A percentile compares a stretch with the other conserved stretches of the same genome.
These are phyloP conservation scores for Dactylellina parvicollis DNA, from an alignment of 2,329 filamentous ascomycete species.

Conservation along the genomic window DNA sequence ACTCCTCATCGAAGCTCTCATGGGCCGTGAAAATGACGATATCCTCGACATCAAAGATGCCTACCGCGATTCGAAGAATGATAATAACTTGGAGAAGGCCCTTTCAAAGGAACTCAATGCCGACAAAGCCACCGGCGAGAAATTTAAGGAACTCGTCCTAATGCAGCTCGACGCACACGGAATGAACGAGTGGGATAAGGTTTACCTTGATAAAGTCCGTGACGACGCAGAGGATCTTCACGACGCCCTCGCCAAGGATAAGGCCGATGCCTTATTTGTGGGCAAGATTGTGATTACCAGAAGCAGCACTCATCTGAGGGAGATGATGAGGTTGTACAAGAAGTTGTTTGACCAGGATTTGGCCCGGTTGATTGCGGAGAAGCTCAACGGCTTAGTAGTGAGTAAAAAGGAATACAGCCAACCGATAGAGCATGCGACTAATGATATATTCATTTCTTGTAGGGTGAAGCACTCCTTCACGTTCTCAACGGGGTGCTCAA, in stretches of 20 bases:
- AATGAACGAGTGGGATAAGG: conserved; percentile 76
- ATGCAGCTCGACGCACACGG: conserved; percentile 77
- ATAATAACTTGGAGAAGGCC: conserved; percentile 80
- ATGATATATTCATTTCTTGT: conserved; percentile 17
- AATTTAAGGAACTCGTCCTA: conserved; percentile 85
- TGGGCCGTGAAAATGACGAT: conserved; percentile 89
- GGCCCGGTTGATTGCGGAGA: conserved; percentile 83
- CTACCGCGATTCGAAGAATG: conserved; percentile 92
- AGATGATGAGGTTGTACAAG: conserved; percentile 82
- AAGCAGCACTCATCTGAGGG: conserved; percentile 81
- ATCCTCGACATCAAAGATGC: conserved; percentile 84
- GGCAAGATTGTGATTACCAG: conserved; percentile 82
- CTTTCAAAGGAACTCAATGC: conserved; percentile 93
- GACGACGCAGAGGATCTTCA: conserved; percentile 79
- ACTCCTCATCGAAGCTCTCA: conserved; percentile 89
- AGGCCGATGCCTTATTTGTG: conserved; percentile 88
- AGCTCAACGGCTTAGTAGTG: conserved; percentile 92
- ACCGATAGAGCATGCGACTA: not conserved
- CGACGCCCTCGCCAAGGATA: conserved; percentile 63
- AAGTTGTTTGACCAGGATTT: conserved; percentile 80
- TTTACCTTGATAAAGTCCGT: conserved; percentile 66
- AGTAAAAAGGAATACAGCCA: conserved; percentile 62
- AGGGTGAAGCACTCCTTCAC: conserved; percentile 95
- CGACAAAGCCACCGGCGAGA: conserved; percentile 70
- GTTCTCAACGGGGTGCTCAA: conserved; percentile 98